phyloP scores from a whole-genome alignment of 2,329 filamentous ascomycete genomes.

The Fusarium siculi region DNA sequence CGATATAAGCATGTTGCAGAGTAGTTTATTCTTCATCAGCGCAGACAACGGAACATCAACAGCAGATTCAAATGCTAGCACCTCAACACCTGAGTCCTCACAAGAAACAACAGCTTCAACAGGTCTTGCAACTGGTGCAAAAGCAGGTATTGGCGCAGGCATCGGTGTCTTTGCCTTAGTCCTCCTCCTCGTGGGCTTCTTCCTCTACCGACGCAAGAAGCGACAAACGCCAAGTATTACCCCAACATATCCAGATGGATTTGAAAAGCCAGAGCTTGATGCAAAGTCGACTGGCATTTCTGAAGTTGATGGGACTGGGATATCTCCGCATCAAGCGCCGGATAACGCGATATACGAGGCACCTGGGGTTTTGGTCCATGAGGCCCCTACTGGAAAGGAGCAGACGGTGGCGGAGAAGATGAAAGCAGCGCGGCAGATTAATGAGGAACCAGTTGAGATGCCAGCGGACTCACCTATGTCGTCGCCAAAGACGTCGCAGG shows the following conservation, averaged over 20 bases:
- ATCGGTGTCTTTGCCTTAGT: neutral
- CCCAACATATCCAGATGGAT: neutral
- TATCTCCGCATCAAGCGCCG: neutral
- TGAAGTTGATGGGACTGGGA: neutral
- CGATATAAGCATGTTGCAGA: neutral
- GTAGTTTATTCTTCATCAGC: conserved; percentile 6
- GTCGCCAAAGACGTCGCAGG: neutral
- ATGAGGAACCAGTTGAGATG: conserved; percentile 5
- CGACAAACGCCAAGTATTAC: neutral
- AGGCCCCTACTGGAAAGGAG: neutral
- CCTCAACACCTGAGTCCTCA: neutral
- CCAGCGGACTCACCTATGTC: neutral
- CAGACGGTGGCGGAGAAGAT: neutral
- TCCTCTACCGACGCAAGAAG: neutral
- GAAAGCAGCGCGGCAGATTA: neutral
- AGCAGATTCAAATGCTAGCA: neutral
- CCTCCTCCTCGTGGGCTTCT: neutral
- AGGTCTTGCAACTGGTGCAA: neutral
- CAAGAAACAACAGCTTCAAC: neutral
- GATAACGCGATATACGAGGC: neutral
- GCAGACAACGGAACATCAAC: neutral
- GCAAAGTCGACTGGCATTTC: neutral
- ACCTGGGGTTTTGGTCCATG: neutral
- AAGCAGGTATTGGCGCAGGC: conserved; percentile 2
- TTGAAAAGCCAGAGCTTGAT: neutral